Percentiles rank a stretch among this genome's conserved stretches.
Evolutionary conservation across 2,329 filamentous ascomycete species (phyloP).

Genomic region (Colletotrichum sansevieriae): DNA sequence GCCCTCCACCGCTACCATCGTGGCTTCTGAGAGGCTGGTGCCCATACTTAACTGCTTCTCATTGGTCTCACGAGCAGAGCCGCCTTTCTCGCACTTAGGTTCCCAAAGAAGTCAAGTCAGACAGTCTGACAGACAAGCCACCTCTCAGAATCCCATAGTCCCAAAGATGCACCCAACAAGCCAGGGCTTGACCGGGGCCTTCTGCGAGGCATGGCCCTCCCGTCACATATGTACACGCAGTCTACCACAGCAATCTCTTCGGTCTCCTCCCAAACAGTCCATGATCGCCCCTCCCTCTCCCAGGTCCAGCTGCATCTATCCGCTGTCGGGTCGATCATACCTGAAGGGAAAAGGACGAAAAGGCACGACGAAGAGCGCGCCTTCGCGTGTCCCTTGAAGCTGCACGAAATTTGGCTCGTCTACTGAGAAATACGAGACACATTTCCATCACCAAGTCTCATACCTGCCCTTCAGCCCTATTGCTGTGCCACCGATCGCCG

Average conservation of each 20-base stretch:
- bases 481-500: constrained; percentile 33
- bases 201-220: constrained; percentile 29
- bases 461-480: constrained; percentile 29
- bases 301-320: constrained; percentile 24
- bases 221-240: constrained; percentile 25
- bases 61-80: constrained; percentile 28
- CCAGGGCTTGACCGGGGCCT: background rate
- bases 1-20: constrained; percentile 9
- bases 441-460: background rate
- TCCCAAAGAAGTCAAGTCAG: constrained; percentile 10
- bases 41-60: background rate
- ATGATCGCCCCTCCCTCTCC: constrained; percentile 31
- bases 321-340: constrained; percentile 37
- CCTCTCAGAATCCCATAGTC: constrained; percentile 36
- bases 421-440: background rate
- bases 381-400: constrained; percentile 11
- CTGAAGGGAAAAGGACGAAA: constrained; percentile 1
- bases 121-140: constrained; percentile 37
- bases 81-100: constrained; percentile 2
- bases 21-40: constrained; percentile 16
- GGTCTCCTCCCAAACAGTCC: constrained; percentile 30
- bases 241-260: constrained; percentile 11
- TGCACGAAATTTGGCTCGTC: background rate
- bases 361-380: background rate
- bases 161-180: constrained; percentile 22